These are phyloP conservation scores for Solanum bukasovii DNA, from an alignment of 257 asterid genomes.

Conservation along the genomic window DNA sequence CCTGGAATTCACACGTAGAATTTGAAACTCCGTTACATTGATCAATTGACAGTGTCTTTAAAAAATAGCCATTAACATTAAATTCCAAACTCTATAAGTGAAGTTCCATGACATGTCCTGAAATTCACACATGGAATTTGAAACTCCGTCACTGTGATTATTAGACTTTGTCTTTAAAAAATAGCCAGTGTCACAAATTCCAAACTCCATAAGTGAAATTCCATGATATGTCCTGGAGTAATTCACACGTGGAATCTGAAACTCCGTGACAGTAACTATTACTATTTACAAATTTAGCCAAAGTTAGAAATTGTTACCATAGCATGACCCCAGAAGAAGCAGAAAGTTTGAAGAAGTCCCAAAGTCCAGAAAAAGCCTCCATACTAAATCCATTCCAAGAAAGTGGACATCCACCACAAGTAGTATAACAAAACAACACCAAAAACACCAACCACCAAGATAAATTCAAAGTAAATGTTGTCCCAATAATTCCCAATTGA, in stretches of 20 bases:
- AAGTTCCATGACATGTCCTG: not conserved
- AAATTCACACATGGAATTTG: not conserved
- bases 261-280: not conserved
- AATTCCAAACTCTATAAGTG: not conserved
- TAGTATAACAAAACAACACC: constrained; percentile 37
- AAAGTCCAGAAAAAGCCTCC: constrained; percentile 71
- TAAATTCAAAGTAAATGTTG: constrained; percentile 38
- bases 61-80: not conserved
- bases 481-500: constrained; percentile 46
- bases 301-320: constrained; percentile 26
- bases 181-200: not conserved
- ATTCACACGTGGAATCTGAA: not conserved
- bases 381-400: constrained; percentile 71
- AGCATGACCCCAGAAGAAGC: constrained; percentile 91
- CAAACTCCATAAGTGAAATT: not conserved
- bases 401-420: constrained; percentile 62
- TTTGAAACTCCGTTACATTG: not conserved
- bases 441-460: constrained; percentile 55
- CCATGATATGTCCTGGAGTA: not conserved
- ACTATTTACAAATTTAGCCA: not conserved
- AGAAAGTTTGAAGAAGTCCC: constrained; percentile 75
- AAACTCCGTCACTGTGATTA: not conserved
- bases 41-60: not conserved
- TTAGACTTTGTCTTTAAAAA: not conserved
- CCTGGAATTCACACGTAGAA: not conserved